Evolutionary conservation across 768 basidiomycete species (phyloP).

Genomic region (Boletus barrowsii): DNA sequence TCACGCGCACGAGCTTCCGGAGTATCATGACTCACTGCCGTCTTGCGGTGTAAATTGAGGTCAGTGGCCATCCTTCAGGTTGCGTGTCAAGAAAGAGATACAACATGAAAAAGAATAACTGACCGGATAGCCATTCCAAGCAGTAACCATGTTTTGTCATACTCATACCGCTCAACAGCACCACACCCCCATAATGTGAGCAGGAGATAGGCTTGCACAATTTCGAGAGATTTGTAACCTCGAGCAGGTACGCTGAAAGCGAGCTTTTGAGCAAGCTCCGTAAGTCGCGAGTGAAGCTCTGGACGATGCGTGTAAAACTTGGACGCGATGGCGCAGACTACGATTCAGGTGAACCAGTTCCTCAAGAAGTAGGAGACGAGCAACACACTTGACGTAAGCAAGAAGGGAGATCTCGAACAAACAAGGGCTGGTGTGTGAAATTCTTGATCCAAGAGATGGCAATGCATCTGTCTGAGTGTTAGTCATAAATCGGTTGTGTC

Average conservation of each 20-base stretch:
- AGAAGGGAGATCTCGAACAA: slow-evolving; percentile 90
- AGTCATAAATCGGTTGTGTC: slow-evolving; percentile 3
- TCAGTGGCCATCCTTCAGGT: slow-evolving; percentile 85
- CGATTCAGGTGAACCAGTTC: slow-evolving; percentile 1
- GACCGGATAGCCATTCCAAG: slow-evolving; percentile 84
- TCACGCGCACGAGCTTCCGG: slow-evolving; percentile 80
- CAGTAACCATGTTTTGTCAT: slow-evolving; percentile 90
- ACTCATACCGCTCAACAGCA: slow-evolving; percentile 94
- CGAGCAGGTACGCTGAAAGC: slow-evolving; percentile 83
- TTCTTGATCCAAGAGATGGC: slow-evolving; percentile 75
- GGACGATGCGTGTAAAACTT: slow-evolving; percentile 82
- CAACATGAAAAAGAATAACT: slow-evolving; percentile 19
- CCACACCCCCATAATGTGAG: slow-evolving; percentile 90
- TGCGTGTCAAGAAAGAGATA: slow-evolving; percentile 8
- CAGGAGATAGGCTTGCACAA: slow-evolving; percentile 92
- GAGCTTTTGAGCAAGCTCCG: slow-evolving; percentile 81
- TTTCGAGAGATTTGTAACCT: slow-evolving; percentile 92
- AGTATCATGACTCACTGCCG: slow-evolving; percentile 58
- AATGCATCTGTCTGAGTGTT: slow-evolving; percentile 56
- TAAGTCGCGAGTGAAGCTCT: slow-evolving; percentile 75
- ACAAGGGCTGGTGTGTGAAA: slow-evolving; percentile 95
- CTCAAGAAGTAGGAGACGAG: background rate
- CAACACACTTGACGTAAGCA: slow-evolving; percentile 84
- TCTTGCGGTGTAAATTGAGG: slow-evolving; percentile 91
- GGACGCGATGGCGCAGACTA: slow-evolving; percentile 94